Percentiles rank a stretch among this genome's conserved stretches.
These are phyloP conservation scores for Aspergillus sparsus DNA, from an alignment of 495 filamentous ascomycete species.

Conservation along the genomic window DNA sequence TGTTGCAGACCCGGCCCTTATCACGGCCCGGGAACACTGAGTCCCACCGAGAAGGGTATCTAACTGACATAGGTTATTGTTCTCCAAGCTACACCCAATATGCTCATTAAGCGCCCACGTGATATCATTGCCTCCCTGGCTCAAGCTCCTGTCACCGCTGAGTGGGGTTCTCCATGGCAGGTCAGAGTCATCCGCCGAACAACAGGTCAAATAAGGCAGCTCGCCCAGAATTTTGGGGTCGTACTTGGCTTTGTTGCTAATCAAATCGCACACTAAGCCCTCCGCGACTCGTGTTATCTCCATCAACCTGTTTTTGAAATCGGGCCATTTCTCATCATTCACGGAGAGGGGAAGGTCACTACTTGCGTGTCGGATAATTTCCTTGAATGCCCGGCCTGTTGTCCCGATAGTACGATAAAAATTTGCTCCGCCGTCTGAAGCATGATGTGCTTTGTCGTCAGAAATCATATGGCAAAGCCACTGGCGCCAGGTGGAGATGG, in stretches of 20 bases:
- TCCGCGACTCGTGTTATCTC: conserved; percentile 39
- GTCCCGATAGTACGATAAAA: conserved; percentile 36
- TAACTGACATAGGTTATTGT: background rate
- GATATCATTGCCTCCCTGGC: background rate
- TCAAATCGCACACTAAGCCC: conserved; percentile 23
- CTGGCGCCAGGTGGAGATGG: conserved; percentile 31
- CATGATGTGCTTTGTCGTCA: conserved; percentile 22
- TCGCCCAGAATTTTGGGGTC: conserved; percentile 19
- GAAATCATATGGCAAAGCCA: conserved; percentile 26
- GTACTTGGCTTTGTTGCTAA: conserved; percentile 26
- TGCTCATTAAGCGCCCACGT: background rate
- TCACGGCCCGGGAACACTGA: too few species aligned
- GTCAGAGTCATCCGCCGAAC: conserved; percentile 30
- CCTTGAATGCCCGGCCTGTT: conserved; percentile 28
- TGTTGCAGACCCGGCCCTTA: too few species aligned
- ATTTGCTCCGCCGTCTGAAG: conserved; percentile 32
- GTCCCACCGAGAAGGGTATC: too few species aligned
- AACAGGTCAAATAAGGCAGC: conserved; percentile 41
- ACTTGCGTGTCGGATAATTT: conserved; percentile 10
- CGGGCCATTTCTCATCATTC: conserved; percentile 28
- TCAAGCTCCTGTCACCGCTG: background rate
- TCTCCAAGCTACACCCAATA: background rate
- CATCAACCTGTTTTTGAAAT: conserved; percentile 46
- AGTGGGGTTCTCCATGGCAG: conserved; percentile 30
- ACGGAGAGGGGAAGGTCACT: conserved; percentile 29